phyloP scores from a whole-genome alignment of 352 stramenopile genomes.

The Blastocystis sp. region DNA sequence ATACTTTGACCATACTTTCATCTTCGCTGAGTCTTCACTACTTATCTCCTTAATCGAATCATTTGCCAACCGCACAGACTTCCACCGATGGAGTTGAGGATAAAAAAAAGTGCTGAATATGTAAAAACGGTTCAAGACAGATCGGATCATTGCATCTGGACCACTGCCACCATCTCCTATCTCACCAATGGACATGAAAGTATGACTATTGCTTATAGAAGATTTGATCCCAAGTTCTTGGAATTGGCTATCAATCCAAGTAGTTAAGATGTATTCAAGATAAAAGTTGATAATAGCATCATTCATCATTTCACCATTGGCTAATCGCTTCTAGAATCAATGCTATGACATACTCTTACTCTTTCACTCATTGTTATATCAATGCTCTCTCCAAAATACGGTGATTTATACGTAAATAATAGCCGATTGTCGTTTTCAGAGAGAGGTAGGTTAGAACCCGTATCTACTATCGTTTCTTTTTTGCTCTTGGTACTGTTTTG shows the following conservation, averaged over 20 bases:
- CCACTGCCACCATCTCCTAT: background rate
- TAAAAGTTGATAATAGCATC: conserved; percentile 51
- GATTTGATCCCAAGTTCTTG: background rate
- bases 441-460: too few species aligned
- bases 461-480: too few species aligned
- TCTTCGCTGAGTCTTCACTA: too few species aligned
- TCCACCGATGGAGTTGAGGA: background rate
- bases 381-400: background rate
- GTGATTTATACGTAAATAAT: conserved; percentile 51
- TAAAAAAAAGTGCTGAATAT: conserved; percentile 15
- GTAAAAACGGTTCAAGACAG: conserved; percentile 4
- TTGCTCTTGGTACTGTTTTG: too few species aligned
- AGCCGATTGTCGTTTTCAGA: background rate
- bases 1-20: background rate
- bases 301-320: conserved; percentile 2
- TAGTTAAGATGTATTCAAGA: background rate
- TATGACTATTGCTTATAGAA: background rate
- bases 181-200: background rate
- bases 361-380: conserved; percentile 1
- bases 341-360: background rate
- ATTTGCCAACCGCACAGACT: background rate
- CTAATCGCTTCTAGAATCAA: background rate
- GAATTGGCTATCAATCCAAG: background rate
- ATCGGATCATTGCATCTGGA: background rate
- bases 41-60: too few species aligned